These are phyloP conservation scores for Talaromyces marneffei DNA, from an alignment of 2,329 filamentous ascomycete genomes.

Conservation along the genomic window DNA sequence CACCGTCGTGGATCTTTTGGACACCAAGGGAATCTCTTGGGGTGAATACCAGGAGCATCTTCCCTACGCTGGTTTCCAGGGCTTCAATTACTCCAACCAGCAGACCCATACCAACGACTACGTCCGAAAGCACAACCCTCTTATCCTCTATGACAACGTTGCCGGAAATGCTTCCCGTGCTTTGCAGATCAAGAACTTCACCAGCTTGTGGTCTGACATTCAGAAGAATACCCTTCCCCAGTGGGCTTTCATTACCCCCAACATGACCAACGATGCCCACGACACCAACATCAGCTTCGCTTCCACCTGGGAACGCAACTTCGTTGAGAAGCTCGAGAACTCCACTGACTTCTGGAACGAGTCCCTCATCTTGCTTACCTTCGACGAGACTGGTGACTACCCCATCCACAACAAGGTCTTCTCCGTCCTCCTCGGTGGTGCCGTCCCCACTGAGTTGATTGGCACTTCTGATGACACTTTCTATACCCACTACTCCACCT, in stretches of 20 bases:
- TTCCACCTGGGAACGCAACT: conserved; percentile 61
- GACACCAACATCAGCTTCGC: conserved; percentile 66
- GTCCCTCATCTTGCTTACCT: conserved; percentile 70
- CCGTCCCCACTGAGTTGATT: conserved; percentile 58
- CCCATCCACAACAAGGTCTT: conserved; percentile 62
- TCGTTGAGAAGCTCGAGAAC: conserved; percentile 64
- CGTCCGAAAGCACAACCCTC: conserved; percentile 73
- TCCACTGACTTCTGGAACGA: conserved; percentile 68
- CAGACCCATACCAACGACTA: conserved; percentile 65
- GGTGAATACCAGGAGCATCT: conserved; percentile 71
- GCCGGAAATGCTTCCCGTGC: conserved; percentile 56
- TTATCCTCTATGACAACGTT: conserved; percentile 61
- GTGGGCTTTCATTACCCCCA: conserved; percentile 52
- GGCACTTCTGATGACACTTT: conserved; percentile 64
- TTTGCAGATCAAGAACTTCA: conserved; percentile 68
- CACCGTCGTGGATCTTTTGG: conserved; percentile 63
- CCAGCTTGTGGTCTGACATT: conserved; percentile 62
- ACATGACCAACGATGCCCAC: conserved; percentile 64
- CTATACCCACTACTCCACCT: conserved; percentile 67
- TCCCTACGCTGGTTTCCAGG: conserved; percentile 70
- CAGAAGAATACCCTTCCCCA: conserved; percentile 60
- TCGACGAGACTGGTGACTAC: conserved; percentile 73
- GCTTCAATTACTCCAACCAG: conserved; percentile 58
- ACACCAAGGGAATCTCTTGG: conserved; percentile 61
- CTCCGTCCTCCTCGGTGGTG: conserved; percentile 66